phyloP scores from a whole-genome alignment of 805 yeast species.

The Pichia occidentalis region DNA sequence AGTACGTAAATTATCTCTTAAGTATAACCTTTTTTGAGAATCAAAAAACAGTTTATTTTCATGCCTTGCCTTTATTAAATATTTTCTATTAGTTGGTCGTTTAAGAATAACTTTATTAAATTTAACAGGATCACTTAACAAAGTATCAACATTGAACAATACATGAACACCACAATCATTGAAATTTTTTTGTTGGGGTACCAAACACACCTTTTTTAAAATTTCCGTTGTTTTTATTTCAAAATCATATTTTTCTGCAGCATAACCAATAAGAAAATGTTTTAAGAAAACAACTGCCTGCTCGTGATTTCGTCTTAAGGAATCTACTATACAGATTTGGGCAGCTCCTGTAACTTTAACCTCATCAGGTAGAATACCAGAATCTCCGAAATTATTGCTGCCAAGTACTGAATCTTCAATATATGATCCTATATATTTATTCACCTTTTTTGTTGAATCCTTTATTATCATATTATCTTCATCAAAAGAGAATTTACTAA shows the following conservation, averaged over 20 bases:
- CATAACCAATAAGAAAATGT: slow-evolving; percentile 58
- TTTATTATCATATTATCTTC: neutral
- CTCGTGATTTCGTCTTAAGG: slow-evolving; percentile 55
- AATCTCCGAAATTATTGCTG: too few species aligned
- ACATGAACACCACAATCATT: slow-evolving; percentile 96
- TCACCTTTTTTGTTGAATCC: neutral
- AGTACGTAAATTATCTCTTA: slow-evolving; percentile 23
- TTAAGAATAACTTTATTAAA: slow-evolving; percentile 30
- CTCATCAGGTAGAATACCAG: neutral
- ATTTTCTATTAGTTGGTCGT: slow-evolving; percentile 9
- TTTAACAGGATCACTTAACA: slow-evolving; percentile 42
- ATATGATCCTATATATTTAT: neutral
- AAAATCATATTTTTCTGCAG: slow-evolving; percentile 52
- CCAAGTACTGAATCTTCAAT: too few species aligned
- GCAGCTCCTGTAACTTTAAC: slow-evolving; percentile 22
- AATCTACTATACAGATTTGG: slow-evolving; percentile 64
- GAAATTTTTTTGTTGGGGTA: slow-evolving; percentile 80
- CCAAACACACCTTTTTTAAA: slow-evolving; percentile 30
- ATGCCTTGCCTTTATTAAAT: slow-evolving; percentile 6
- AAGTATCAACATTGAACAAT: slow-evolving; percentile 60
- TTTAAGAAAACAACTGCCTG: slow-evolving; percentile 48
- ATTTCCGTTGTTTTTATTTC: slow-evolving; percentile 43
- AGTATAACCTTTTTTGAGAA: slow-evolving; percentile 21
- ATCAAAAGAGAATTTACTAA: neutral
- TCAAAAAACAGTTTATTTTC: slow-evolving; percentile 21